Evolutionary conservation across 306 rosid genomes (phyloP).

Genomic region (Inga laurina): DNA sequence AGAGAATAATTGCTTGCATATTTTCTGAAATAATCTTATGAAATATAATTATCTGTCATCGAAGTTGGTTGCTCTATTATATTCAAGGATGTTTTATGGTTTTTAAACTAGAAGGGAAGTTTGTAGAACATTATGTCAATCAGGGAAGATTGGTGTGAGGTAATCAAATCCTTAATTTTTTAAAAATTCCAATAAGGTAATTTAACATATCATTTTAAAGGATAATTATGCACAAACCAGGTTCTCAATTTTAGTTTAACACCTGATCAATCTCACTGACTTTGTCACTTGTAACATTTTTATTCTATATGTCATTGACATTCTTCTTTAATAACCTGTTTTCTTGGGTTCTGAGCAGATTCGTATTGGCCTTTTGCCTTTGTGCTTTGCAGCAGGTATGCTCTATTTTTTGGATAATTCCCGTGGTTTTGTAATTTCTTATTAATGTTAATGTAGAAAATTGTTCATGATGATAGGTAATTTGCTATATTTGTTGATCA

Average conservation of each 20-base stretch:
- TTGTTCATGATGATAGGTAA: slow-evolving; percentile 40
- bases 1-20: neutral
- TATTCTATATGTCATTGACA: slow-evolving; percentile 20
- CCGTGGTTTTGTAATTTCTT: slow-evolving; percentile 33
- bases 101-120: slow-evolving; percentile 6
- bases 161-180: neutral
- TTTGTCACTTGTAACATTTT: neutral
- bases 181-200: neutral
- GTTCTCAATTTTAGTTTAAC: slow-evolving; percentile 18
- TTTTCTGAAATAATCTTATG: neutral
- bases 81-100: neutral
- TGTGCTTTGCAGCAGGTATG: slow-evolving; percentile 83
- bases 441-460: slow-evolving; percentile 36
- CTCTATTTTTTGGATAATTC: slow-evolving; percentile 32
- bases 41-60: slow-evolving; percentile 2
- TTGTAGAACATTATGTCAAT: neutral
- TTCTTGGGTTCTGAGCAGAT: slow-evolving; percentile 52
- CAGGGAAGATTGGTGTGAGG: neutral
- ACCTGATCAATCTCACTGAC: neutral
- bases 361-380: slow-evolving; percentile 70
- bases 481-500: slow-evolving; percentile 45
- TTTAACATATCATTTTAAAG: slow-evolving; percentile 15
- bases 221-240: slow-evolving; percentile 20
- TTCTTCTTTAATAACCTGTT: slow-evolving; percentile 28
- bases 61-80: neutral